phyloP scores from a whole-genome alignment of 2,329 filamentous ascomycete genomes.

The Xylaria sp. region DNA sequence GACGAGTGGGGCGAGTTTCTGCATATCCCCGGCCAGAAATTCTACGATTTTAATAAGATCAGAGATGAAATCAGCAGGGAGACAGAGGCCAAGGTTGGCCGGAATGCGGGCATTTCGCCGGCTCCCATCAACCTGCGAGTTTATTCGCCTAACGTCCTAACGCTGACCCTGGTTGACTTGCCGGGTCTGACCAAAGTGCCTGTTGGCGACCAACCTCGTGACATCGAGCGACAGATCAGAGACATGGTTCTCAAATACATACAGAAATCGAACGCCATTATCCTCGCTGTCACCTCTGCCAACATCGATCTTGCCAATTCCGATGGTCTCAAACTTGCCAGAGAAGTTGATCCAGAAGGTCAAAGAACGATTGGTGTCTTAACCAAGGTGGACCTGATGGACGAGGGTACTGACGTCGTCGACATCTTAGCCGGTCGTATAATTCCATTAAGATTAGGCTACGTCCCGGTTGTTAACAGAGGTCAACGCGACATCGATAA shows the following conservation, averaged over 20 bases:
- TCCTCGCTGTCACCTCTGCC: slow-evolving; percentile 93
- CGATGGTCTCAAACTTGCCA: slow-evolving; percentile 93
- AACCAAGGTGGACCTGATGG: slow-evolving; percentile 99
- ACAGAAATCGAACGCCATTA: slow-evolving; percentile 97
- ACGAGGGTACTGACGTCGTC: slow-evolving; percentile 97
- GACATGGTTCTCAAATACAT: slow-evolving; percentile 99
- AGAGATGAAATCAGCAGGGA: slow-evolving; percentile 96
- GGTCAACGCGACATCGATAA: slow-evolving; percentile 99
- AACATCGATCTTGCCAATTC: slow-evolving; percentile 99
- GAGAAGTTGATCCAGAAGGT: slow-evolving; percentile 96
- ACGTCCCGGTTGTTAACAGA: slow-evolving; percentile 97
- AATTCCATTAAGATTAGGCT: slow-evolving; percentile 92
- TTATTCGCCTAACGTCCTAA: slow-evolving; percentile 98
- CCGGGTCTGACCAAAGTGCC: slow-evolving; percentile 97
- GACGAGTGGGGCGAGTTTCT: slow-evolving; percentile 99
- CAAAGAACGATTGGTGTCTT: slow-evolving; percentile 98
- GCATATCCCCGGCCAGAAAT: slow-evolving; percentile 97
- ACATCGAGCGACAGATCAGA: slow-evolving; percentile 95
- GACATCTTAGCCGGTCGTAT: slow-evolving; percentile 98
- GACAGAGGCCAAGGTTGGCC: slow-evolving; percentile 95
- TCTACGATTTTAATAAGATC: slow-evolving; percentile 98
- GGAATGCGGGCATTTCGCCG: slow-evolving; percentile 95
- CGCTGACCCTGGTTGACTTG: slow-evolving; percentile 94
- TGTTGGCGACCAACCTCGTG: slow-evolving; percentile 93
- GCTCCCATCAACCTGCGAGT: slow-evolving; percentile 97